phyloP scores from a whole-genome alignment of 2,329 filamentous ascomycete genomes.

The Microsporum canis region DNA sequence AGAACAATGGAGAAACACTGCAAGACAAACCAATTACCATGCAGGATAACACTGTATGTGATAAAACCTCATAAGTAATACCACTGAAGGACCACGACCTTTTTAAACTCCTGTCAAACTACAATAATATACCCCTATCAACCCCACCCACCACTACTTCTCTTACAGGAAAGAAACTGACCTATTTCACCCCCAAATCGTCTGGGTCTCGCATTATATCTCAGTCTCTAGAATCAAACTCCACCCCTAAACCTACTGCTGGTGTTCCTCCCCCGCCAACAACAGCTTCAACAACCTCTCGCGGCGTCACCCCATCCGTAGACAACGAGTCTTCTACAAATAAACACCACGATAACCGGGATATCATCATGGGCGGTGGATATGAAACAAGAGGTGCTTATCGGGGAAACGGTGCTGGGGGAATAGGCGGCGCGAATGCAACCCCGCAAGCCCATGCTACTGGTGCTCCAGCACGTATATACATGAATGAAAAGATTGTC shows the following conservation, averaged over 20 bases:
- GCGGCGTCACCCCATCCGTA: neutral
- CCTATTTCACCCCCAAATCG: neutral
- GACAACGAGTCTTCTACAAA: neutral
- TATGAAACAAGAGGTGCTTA: slow-evolving; percentile 5
- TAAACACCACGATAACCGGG: slow-evolving; percentile 9
- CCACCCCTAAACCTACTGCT: neutral
- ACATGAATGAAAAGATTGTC: slow-evolving; percentile 61
- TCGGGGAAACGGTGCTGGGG: neutral
- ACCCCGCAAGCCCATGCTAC: slow-evolving; percentile 42
- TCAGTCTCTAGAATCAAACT: neutral
- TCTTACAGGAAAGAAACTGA: neutral
- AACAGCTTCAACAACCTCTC: slow-evolving; percentile 1
- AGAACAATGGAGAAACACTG: slow-evolving; percentile 1
- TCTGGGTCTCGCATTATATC: neutral
- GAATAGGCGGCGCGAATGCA: neutral
- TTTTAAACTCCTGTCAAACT: neutral
- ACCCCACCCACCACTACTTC: neutral
- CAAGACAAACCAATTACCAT: slow-evolving; percentile 2
- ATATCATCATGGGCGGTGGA: slow-evolving; percentile 11
- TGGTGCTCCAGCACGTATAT: slow-evolving; percentile 58
- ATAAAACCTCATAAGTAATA: neutral
- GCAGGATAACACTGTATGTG: slow-evolving; percentile 12
- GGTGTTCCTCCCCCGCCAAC: neutral
- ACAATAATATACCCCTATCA: neutral
- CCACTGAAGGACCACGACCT: neutral